Base-by-base conservation (phyloP, 192 early-diverging fungal genomes). In the Rhizoclosmatium sp. region DNA sequence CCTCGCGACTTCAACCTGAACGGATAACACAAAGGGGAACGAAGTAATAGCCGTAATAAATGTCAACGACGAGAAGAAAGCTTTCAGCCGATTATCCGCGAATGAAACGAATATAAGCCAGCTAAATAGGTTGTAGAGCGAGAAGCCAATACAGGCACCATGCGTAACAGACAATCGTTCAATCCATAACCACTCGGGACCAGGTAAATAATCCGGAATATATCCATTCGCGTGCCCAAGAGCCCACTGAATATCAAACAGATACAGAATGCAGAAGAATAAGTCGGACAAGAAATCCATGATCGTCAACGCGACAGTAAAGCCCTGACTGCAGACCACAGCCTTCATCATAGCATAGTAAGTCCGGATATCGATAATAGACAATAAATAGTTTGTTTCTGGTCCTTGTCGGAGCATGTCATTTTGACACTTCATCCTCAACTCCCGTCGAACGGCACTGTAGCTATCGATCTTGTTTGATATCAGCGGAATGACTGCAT, bases 201-300 rank as follows among this genome's bases (percentile, higher is more conserved):
- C 42, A 10, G 78, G 71, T 5, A 80, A 39, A 4, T 44, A 16
- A 7, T 10, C 4, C 3, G 85, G 78, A 46, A 76, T 80, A 2
- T 78, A 71, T n/a, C 9, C 78, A 45, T 40, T 75, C 74, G 65
- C 83, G 81, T 64, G 56, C 45, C 16, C 44, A 3, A 75, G 21
- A 19, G 67, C 79, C 59, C 60, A 82, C 72, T 91, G 82, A 7
- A 89, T 81, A 40, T 92, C 92, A 21, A 90, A 80, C 45, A 92
- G 75, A 79, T 92, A 92, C 40, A 88, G 75, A 7, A 86, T 75
- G 74, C 89, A 91, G 65, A 91, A 89, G 23, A 89, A 64, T 0
- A 87, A 39, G 67, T 92, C 92, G 0, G 88, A 86, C 0, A 84
- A 47, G 59, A 92, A 67, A 79, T 92, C 90, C 42, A 86, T 60